phyloP scores from a whole-genome alignment of 345 rosid species.

The Corchorus capsularis region DNA sequence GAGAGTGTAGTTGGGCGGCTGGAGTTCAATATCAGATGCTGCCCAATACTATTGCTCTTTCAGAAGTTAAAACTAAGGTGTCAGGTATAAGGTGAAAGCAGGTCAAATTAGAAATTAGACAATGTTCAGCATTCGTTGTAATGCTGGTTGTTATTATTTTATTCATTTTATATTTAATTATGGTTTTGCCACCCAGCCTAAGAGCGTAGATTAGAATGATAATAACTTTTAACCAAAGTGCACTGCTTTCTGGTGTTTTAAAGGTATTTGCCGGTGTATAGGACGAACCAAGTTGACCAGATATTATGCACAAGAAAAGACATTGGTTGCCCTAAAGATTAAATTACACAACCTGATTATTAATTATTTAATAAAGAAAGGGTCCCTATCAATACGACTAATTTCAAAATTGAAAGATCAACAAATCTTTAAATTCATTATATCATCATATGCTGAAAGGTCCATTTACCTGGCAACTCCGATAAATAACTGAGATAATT shows the following conservation, averaged over 20 bases:
- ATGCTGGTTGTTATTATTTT: too few species aligned
- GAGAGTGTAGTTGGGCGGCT: neutral
- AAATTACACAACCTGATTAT: constrained; percentile 27
- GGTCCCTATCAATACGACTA: neutral
- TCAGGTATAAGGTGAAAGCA: neutral
- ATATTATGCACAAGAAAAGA: constrained; percentile 91
- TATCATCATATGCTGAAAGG: constrained; percentile 13
- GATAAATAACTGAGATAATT: constrained; percentile 67
- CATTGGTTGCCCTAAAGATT: constrained; percentile 80
- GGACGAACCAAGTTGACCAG: constrained; percentile 90
- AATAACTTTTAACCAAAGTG: constrained; percentile 67
- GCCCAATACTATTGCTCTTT: neutral
- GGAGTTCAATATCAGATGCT: neutral
- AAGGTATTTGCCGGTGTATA: constrained; percentile 72
- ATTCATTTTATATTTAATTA: too few species aligned
- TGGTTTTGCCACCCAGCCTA: too few species aligned
- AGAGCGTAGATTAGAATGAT: too few species aligned
- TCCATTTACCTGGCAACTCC: constrained; percentile 73
- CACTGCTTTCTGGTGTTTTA: constrained; percentile 74
- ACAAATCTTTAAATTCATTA: constrained; percentile 2
- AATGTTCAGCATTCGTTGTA: neutral
- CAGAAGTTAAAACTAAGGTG: neutral
- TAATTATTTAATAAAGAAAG: constrained; percentile 28
- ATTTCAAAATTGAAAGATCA: neutral
- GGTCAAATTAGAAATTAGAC: neutral